phyloP scores from a whole-genome alignment of 768 basidiomycete species.

The Gyrodon lividus region DNA sequence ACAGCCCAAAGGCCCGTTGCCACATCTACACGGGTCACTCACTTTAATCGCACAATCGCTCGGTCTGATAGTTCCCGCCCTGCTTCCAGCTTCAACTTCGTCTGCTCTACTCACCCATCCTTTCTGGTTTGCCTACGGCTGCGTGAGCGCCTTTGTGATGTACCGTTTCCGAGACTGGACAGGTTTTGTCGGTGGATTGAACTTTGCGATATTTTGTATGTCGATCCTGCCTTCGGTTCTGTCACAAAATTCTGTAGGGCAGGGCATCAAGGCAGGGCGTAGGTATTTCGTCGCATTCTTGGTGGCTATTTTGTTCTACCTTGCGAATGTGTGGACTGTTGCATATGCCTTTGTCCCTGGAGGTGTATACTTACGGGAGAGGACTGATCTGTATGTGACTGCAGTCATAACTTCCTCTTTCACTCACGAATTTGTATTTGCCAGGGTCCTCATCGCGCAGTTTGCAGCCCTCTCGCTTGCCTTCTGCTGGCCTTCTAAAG shows the following conservation, averaged over 20 bases:
- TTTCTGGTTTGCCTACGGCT: slow-evolving; percentile 54
- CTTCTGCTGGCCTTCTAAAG: slow-evolving; percentile 41
- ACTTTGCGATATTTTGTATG: slow-evolving; percentile 61
- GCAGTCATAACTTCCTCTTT: neutral
- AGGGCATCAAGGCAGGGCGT: slow-evolving; percentile 40
- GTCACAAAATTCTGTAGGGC: slow-evolving; percentile 40
- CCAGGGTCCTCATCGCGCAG: slow-evolving; percentile 55
- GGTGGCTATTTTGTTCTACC: slow-evolving; percentile 58
- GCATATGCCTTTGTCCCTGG: slow-evolving; percentile 91
- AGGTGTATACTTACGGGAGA: slow-evolving; percentile 70
- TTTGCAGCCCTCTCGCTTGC: slow-evolving; percentile 48
- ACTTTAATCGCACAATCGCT: slow-evolving; percentile 63
- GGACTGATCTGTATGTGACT: slow-evolving; percentile 63
- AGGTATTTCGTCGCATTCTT: slow-evolving; percentile 58
- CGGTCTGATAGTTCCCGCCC: slow-evolving; percentile 48
- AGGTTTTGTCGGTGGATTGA: slow-evolving; percentile 69
- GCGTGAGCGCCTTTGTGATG: slow-evolving; percentile 51
- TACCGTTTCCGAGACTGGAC: slow-evolving; percentile 63
- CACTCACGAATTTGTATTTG: neutral
- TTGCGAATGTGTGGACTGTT: slow-evolving; percentile 78
- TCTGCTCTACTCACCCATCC: slow-evolving; percentile 42
- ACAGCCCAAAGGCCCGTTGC: slow-evolving; percentile 63
- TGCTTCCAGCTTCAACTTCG: slow-evolving; percentile 22
- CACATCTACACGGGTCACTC: slow-evolving; percentile 66
- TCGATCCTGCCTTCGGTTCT: slow-evolving; percentile 59